Evolutionary conservation across 225 moss, liverwort and hornwort species (phyloP), one percentile per base, ranked within the genome.

Genomic region (Neckera pumila): DNA sequence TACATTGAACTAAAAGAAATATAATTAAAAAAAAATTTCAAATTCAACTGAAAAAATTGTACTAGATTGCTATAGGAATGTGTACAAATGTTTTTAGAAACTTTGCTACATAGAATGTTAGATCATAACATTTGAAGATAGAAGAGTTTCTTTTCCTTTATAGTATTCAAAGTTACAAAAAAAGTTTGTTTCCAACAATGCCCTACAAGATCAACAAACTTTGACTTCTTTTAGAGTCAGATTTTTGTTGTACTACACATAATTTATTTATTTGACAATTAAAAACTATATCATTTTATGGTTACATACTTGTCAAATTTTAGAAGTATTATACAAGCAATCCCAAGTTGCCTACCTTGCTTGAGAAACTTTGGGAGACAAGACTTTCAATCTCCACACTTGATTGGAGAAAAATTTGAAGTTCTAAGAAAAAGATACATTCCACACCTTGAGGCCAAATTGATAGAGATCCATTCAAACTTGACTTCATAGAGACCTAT

Each of bases 201-300:
- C 4, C n/a, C n/a, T n/a, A n/a, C 2, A 22, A 12, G 34, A 67
- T 38, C 7, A 67, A 38, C 12, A n/a, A n/a, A 22, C 6, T n/a
- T 20, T 21, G 2, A 11, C 6, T 36, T 36, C 6, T 36, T 10
- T 66, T 66, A 66, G 18, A n/a, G 0, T 21, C 1, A 66, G 11
- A n/a, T 22, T 67, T n/a, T n/a, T 38, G n/a, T 1, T 1, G 2
- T 22, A 36, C 4, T 38, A 38, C 3, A 22, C 0, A 22, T n/a
- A n/a, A n/a, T n/a, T 21, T 21, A 20, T 36, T 21, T 22, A 21
- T n/a, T 38, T 67, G n/a, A n/a, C 22, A 67, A 22, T n/a, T 7
- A 12, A 4, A 67, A 22, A 30, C n/a, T 12, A 67, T 7, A 67
- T 67, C 22, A 67, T n/a, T 1, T n/a, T 36, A 21, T n/a, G 0